phyloP scores from a whole-genome alignment of 495 filamentous ascomycete genomes.

The Hamigera avellanea region DNA sequence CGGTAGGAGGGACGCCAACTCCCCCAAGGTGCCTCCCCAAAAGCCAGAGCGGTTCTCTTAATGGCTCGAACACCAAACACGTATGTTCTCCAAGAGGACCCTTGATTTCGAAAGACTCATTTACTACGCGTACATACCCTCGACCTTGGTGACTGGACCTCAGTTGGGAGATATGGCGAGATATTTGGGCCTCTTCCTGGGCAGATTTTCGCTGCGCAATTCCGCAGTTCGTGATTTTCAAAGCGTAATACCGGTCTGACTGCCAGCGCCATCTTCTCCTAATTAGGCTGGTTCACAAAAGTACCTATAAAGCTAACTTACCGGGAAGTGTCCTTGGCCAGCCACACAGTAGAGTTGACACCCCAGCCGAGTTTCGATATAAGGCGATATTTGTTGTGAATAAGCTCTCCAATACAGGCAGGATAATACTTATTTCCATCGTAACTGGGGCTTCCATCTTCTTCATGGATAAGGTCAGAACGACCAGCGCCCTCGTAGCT shows the following conservation, averaged over 20 bases:
- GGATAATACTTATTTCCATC: slow-evolving; percentile 16
- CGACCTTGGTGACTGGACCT: slow-evolving; percentile 15
- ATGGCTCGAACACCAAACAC: slow-evolving; percentile 22
- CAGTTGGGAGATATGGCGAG: slow-evolving; percentile 10
- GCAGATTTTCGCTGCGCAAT: slow-evolving; percentile 11
- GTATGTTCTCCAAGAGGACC: slow-evolving; percentile 16
- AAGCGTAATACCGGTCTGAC: slow-evolving; percentile 16
- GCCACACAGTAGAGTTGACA: slow-evolving; percentile 21
- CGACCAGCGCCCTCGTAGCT: too few relatives aligned
- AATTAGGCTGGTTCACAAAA: slow-evolving; percentile 5
- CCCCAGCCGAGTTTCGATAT: slow-evolving; percentile 26
- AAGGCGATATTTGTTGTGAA: slow-evolving; percentile 19
- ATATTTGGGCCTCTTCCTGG: slow-evolving; percentile 18
- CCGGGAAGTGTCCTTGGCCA: slow-evolving; percentile 17
- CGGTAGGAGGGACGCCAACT: slow-evolving; percentile 9
- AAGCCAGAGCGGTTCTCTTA: slow-evolving; percentile 21
- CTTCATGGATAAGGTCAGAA: background rate
- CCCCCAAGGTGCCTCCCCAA: slow-evolving; percentile 9
- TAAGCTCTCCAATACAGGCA: slow-evolving; percentile 18
- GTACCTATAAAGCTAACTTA: slow-evolving; percentile 5
- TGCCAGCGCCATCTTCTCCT: slow-evolving; percentile 16
- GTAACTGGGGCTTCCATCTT: background rate
- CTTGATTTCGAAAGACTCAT: slow-evolving; percentile 16
- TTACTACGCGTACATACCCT: slow-evolving; percentile 11
- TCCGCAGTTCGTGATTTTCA: slow-evolving; percentile 21